Base-by-base conservation (phyloP, 305 asterid genomes). In the Petunia hybrid region DNA sequence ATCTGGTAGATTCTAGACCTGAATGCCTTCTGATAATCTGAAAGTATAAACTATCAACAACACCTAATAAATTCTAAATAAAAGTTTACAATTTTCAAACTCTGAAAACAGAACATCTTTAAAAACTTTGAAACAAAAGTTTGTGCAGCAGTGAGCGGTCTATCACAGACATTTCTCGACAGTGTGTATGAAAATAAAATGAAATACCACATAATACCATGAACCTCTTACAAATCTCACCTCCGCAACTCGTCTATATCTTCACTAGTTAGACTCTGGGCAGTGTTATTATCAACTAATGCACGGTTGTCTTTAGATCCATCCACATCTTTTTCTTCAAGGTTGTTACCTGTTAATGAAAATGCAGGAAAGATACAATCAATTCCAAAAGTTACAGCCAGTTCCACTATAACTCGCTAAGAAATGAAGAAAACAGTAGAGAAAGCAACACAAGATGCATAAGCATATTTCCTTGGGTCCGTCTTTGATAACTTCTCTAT, bases 191-290 rank as follows among this genome's bases (percentile, higher is more conserved):
- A 70, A 70, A 46, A 70, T 70, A 22, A 70, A 70, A 46, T 46
- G 22, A 31, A 70, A 41, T 40, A 41, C 59, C 43, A 70, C 31
- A 70, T 70, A 31, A 31, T 22, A 70, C 41, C 77, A 13, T 46
- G 77, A 45, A 70, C 9, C 31, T 70, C 12, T 2, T 6, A 46
- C 9, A 68, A 46, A 35, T 56, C 81, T 78, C 76, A 95, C 99
- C 89, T 95, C 62, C 94, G 84, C 97, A 95, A 77, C 73, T 83
- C 94, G 40, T 92, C 95, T 59, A 95, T 94, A 84, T 91, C 96
- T 82, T 92, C 99, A 71, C 90, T 91, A 1, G 94, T 90, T 81
- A 95, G 97, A 81, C 86, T 87, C 87, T 95, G 99, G 63, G 99
- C 95, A 62, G 94, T 90, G 83, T 95, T 92, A 87, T 91, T 91